Base-by-base conservation (phyloP, 192 early-diverging fungal species). In the Coemansia sp. region DNA sequence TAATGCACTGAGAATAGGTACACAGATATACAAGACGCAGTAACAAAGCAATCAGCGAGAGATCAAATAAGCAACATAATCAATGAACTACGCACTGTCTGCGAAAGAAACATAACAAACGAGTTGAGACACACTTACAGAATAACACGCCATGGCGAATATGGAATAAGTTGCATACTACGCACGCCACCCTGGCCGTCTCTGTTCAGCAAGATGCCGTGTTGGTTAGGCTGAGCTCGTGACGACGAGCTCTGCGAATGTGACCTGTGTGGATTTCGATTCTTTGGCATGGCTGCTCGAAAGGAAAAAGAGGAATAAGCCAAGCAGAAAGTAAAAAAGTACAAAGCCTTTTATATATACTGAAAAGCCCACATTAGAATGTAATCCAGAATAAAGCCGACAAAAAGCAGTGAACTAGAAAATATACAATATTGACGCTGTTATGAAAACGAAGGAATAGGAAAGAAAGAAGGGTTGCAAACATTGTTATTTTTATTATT, bases 81-180 rank as follows among this genome's bases (percentile, higher is more conserved):
- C 6, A 21, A 7, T 32, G 32, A 32, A 32, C 32, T 32, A 32
- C 1, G 32, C 32, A 32, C 32, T 32, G 32, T 32, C 32, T 32
- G 32, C 32, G 4, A 32, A 32, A 21, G 6, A 0, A 23, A 21
- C 5, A 11, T 53, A 21, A 3, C 12, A 16, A 16, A 49, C 9
- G 44, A 6, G 10, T 9, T 12, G 15, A 18, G 50, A 21, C 12
- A 13, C n/a, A 64, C 77, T 70, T 80, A 81, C 79, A 76, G 61
- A 53, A 82, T 82, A 21, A 82, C 71, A 11, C 75, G 70, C 79
- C 79, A 82, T 9, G 75, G 74, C 21, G 75, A 77, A 44, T 82
- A 82, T 21, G 79, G 79, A 43, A 82, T 59, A 11, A 82, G 75
- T 52, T 82, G 79, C 7, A 65, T 81, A 58, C 54, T 81, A 15